Conservation (phyloP, 495 filamentous ascomycete species). For the Trichoderma virens region DNA sequence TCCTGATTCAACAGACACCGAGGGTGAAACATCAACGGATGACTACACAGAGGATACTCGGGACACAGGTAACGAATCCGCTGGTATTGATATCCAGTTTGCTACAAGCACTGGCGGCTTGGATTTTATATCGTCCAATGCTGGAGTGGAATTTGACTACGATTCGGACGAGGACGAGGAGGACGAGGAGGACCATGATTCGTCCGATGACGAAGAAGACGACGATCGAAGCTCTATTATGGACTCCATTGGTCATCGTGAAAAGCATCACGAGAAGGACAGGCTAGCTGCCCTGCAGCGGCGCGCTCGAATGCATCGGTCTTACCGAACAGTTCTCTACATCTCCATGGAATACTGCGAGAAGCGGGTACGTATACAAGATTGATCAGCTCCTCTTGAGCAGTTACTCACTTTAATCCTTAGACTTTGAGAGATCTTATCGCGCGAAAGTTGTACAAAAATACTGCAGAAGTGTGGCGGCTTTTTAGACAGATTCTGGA, state of each 20-base stretch:
- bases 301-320: slow-evolving; percentile 17
- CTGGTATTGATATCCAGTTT: slow-evolving; percentile 52
- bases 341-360: slow-evolving; percentile 93
- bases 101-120: slow-evolving; percentile 67
- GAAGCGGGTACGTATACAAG: slow-evolving; percentile 54
- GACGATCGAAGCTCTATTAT: slow-evolving; percentile 21
- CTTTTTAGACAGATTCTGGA: slow-evolving; percentile 88
- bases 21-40: slow-evolving; percentile 53
- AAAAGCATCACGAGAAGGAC: slow-evolving; percentile 21
- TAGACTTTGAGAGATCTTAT: slow-evolving; percentile 90
- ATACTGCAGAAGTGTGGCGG: slow-evolving; percentile 75
- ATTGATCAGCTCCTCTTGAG: neutral
- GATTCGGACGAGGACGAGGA: slow-evolving; percentile 57
- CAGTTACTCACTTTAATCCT: neutral
- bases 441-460: slow-evolving; percentile 60
- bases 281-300: slow-evolving; percentile 10
- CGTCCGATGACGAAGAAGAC: slow-evolving; percentile 23
- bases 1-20: slow-evolving; percentile 45
- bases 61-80: slow-evolving; percentile 23
- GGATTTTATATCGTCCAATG: slow-evolving; percentile 88
- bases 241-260: slow-evolving; percentile 16
- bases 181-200: slow-evolving; percentile 33
- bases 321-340: slow-evolving; percentile 37
- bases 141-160: slow-evolving; percentile 74
- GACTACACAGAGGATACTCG: slow-evolving; percentile 31